Percentiles rank a stretch among this genome's conserved stretches.
These are phyloP conservation scores for Aspergillus tanneri DNA, from an alignment of 2,329 filamentous ascomycete genomes.

Conservation along the genomic window DNA sequence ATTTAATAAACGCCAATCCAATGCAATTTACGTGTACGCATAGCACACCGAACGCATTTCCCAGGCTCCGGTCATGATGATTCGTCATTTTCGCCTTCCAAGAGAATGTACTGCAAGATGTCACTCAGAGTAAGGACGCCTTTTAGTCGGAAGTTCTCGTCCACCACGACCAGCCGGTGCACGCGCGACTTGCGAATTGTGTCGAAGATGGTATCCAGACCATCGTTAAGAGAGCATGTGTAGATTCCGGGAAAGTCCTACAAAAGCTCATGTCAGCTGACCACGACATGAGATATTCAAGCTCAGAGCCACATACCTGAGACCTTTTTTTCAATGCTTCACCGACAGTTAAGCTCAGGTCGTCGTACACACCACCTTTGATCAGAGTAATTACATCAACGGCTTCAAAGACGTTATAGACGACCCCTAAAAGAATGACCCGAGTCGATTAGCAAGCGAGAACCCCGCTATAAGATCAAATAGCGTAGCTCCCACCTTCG, in stretches of 20 bases:
- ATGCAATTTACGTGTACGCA: conserved; percentile 34
- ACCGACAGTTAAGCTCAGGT: conserved; percentile 79
- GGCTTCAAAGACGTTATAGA: conserved; percentile 96
- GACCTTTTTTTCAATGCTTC: conserved; percentile 84
- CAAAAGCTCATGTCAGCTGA: conserved; percentile 5
- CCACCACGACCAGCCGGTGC: conserved; percentile 87
- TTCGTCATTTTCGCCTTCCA: conserved; percentile 70
- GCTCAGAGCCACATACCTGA: conserved; percentile 53
- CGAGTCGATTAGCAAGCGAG: neutral
- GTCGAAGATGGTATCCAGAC: conserved; percentile 93
- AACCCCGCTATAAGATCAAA: neutral
- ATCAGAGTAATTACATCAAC: conserved; percentile 97
- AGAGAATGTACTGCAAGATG: conserved; percentile 89
- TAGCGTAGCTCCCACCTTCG: conserved; percentile 50
- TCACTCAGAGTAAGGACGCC: conserved; percentile 93
- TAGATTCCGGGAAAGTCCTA: conserved; percentile 94
- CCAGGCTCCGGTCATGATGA: conserved; percentile 25
- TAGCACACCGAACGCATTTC: conserved; percentile 7
- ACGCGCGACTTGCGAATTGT: conserved; percentile 94
- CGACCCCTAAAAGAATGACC: conserved; percentile 49
- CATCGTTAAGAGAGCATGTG: conserved; percentile 87
- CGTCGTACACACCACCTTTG: conserved; percentile 89
- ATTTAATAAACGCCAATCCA: conserved; percentile 31
- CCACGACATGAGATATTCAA: neutral
- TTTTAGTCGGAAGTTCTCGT: conserved; percentile 80